Conservation (phyloP, 1,284 basidiomycete species). For the Heterobasidion parviporum region DNA sequence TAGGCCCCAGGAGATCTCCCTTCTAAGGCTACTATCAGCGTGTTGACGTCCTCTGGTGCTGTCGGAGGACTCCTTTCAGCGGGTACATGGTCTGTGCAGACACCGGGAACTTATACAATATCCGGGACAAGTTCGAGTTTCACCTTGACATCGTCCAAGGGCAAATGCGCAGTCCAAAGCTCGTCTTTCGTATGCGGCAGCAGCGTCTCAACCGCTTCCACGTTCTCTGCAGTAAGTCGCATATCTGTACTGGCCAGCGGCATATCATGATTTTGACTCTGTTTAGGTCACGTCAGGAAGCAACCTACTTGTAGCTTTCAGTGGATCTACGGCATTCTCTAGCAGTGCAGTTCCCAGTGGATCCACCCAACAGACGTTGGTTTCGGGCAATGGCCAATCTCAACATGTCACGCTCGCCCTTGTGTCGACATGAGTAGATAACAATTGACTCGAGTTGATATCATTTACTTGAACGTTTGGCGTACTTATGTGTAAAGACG, state of each 20-base stretch:
- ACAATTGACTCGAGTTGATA: too few relatives aligned
- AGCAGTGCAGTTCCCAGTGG: conserved; percentile 49
- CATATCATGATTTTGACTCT: too few relatives aligned
- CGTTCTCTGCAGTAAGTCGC: conserved; percentile 42
- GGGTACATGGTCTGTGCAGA: conserved; percentile 31
- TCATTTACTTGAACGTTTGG: too few relatives aligned
- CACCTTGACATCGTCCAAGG: conserved; percentile 31
- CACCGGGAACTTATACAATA: conserved; percentile 26
- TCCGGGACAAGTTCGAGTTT: conserved; percentile 23
- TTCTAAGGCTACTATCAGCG: conserved; percentile 33
- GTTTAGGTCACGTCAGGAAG: conserved; percentile 38
- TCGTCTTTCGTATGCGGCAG: conserved; percentile 26
- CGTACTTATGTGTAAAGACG: too few relatives aligned
- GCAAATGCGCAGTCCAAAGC: conserved; percentile 25
- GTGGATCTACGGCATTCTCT: conserved; percentile 42
- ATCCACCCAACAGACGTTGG: conserved; percentile 39
- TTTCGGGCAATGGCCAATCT: conserved; percentile 34
- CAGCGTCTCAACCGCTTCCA: conserved; percentile 20
- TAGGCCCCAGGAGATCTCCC: conserved; percentile 26
- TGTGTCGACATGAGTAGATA: not conserved
- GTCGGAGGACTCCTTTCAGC: conserved; percentile 27
- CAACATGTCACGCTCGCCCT: conserved; percentile 29
- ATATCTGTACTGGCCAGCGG: not conserved
- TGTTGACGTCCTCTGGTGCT: conserved; percentile 8
- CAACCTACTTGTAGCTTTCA: conserved; percentile 38